Base-by-base conservation (phyloP, 495 filamentous ascomycete species). In the Patellaria atrata region DNA sequence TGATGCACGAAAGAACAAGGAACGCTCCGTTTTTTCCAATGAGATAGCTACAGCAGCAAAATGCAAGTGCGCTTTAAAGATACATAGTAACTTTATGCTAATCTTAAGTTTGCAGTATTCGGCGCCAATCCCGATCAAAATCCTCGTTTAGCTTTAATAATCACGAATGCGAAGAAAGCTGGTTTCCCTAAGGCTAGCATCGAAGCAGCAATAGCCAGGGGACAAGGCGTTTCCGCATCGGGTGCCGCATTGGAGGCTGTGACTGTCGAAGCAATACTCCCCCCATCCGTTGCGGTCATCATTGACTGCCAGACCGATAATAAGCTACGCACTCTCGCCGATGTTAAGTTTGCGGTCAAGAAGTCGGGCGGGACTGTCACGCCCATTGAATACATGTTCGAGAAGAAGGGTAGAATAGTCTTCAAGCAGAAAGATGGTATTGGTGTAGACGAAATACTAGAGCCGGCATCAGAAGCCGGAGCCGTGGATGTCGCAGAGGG, bases 221-320 rank as follows among this genome's bases (percentile, higher is more conserved):
- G 89, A 5, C 85, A 93, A 51, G 91, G 91, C 11, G 63, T 73
- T 20, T 81, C 83, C 17, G 49, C 71, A 0, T 66, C 64, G 1
- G 87, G 89, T 22, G 68, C 67, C 20, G 62, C 68, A 4, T 67
- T 96, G 4, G 86, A 96, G 50, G 59, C 58, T 22, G 38, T 93
- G 11, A 79, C 70, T 0, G 63, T 93, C 36, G 89, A 99, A 61
- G 79, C 76, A 2, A 79, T 96, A 42, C 55, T 91, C 15, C 82
- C 80, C 1, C 71, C 73, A 0, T 71, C 73, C 5, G 70, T 93
- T 13, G 85, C 81, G 6, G 61, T 84, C 10, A 73, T 99, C 9
- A 68, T 93, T 40, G 83, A 82, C 47, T 80, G 74, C 51, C 72
- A 82, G 52, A 87, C 85, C 2, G 87, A 94, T 44, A 79, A 71